Conservation (phyloP, 108 stramenopile genomes). For the Aureococcus anophagefferens region DNA sequence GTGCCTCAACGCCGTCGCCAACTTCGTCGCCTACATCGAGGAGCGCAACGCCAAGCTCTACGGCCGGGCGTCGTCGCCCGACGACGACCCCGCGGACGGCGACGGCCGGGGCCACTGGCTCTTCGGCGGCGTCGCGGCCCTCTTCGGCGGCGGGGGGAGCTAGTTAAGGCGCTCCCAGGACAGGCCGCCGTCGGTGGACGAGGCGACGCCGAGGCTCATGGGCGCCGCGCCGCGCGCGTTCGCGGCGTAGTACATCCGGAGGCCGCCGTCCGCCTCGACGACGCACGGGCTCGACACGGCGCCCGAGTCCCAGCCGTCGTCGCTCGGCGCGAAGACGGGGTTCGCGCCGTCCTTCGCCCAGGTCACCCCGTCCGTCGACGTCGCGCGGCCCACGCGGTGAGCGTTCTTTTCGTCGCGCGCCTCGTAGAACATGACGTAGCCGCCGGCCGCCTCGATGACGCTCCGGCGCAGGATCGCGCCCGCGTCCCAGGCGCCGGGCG, state of each 20-base stretch:
- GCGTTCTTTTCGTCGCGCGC: background rate
- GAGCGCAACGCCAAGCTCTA: too few species aligned
- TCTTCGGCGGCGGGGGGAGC: too few species aligned
- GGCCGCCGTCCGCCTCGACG: background rate
- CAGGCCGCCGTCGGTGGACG: background rate
- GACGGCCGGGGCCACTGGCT: too few species aligned
- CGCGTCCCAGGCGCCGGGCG: background rate
- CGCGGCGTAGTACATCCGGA: background rate
- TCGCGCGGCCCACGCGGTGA: background rate
- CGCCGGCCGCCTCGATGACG: background rate
- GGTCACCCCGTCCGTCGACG: background rate
- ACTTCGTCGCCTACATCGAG: too few species aligned
- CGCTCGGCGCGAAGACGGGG: background rate
- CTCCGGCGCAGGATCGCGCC: background rate
- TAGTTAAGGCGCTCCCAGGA: background rate
- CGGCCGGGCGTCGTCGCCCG: too few species aligned
- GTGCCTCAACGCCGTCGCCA: too few species aligned
- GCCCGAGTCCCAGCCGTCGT: background rate
- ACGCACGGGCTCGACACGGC: background rate
- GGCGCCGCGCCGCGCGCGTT: background rate
- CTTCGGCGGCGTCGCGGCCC: too few species aligned
- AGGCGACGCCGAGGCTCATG: background rate
- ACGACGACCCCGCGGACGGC: too few species aligned
- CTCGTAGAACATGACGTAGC: background rate
- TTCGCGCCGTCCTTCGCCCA: background rate